phyloP scores from a whole-genome alignment of 2,329 filamentous ascomycete genomes.

The Diaporthe sp. region DNA sequence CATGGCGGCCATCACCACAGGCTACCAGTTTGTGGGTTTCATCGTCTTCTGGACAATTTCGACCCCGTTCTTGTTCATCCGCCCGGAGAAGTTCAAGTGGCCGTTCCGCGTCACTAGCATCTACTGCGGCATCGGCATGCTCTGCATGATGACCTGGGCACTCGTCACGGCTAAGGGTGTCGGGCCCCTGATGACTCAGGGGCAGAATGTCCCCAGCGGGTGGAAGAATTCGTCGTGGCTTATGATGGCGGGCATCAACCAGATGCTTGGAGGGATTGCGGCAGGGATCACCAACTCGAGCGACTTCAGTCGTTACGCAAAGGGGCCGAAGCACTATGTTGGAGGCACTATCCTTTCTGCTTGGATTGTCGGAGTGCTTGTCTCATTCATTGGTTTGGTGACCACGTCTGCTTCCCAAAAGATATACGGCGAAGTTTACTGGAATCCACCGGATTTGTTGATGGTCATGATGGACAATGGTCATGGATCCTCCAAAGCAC shows the following conservation, averaged over 20 bases:
- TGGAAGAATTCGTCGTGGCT: conserved; percentile 54
- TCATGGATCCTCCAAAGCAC: conserved; percentile 46
- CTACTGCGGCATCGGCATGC: conserved; percentile 57
- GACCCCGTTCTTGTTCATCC: conserved; percentile 59
- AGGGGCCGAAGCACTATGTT: conserved; percentile 47
- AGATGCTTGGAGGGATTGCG: conserved; percentile 51
- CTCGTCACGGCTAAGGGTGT: conserved; percentile 54
- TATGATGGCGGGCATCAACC: conserved; percentile 56
- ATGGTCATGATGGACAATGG: conserved; percentile 57
- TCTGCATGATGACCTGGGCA: conserved; percentile 60
- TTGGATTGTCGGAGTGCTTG: conserved; percentile 51
- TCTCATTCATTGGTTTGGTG: conserved; percentile 54
- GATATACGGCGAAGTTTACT: conserved; percentile 57
- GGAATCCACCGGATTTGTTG: conserved; percentile 57
- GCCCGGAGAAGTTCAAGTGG: conserved; percentile 59
- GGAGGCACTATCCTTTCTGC: conserved; percentile 52
- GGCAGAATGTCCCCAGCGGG: conserved; percentile 46
- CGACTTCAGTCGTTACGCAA: conserved; percentile 56
- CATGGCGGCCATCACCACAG: conserved; percentile 46
- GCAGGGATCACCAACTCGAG: conserved; percentile 54
- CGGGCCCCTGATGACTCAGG: conserved; percentile 53
- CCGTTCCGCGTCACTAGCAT: conserved; percentile 55
- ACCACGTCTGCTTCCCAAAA: conserved; percentile 55
- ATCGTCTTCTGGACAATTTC: conserved; percentile 63
- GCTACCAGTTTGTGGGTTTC: conserved; percentile 59